phyloP scores from a whole-genome alignment of 2,329 filamentous ascomycete species.

The Neocatenulostroma microsporum region DNA sequence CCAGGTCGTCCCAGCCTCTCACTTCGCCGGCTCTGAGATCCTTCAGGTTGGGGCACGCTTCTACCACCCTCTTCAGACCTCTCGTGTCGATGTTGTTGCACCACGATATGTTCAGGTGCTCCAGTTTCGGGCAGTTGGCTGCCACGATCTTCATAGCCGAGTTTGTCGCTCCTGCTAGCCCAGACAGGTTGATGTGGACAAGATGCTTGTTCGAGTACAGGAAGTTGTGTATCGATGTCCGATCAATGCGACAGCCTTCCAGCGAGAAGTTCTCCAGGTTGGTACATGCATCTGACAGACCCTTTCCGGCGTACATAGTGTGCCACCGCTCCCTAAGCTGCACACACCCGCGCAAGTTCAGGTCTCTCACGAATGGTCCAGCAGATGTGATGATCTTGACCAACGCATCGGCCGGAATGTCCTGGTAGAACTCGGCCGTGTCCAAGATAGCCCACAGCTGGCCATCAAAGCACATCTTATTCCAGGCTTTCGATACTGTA shows the following conservation, averaged over 20 bases:
- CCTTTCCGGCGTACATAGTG: too few species aligned
- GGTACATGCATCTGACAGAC: slow-evolving; percentile 72
- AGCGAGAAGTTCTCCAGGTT: slow-evolving; percentile 84
- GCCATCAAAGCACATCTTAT: slow-evolving; percentile 83
- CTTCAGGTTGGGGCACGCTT: slow-evolving; percentile 62
- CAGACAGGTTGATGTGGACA: slow-evolving; percentile 78
- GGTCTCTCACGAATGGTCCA: slow-evolving; percentile 80
- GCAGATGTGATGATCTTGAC: slow-evolving; percentile 77
- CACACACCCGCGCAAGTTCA: slow-evolving; percentile 86
- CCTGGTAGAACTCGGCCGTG: slow-evolving; percentile 66
- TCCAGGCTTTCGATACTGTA: slow-evolving; percentile 67
- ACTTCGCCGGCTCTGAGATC: slow-evolving; percentile 80
- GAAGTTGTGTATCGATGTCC: slow-evolving; percentile 67
- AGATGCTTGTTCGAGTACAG: slow-evolving; percentile 71
- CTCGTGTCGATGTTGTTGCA: slow-evolving; percentile 76
- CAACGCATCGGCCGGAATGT: slow-evolving; percentile 76
- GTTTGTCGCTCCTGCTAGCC: slow-evolving; percentile 71
- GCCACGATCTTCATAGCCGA: slow-evolving; percentile 80
- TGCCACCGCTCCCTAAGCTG: slow-evolving; percentile 78
- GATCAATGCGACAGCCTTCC: slow-evolving; percentile 82
- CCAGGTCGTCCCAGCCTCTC: slow-evolving; percentile 65
- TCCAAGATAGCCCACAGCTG: slow-evolving; percentile 87
- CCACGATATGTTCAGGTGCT: slow-evolving; percentile 85
- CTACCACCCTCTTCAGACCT: slow-evolving; percentile 64
- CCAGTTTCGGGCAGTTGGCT: slow-evolving; percentile 69